A percentile compares a stretch with the other conserved stretches of the same genome.
phyloP scores from a whole-genome alignment of 2,329 filamentous ascomycete genomes.

The Cadophora malorum region DNA sequence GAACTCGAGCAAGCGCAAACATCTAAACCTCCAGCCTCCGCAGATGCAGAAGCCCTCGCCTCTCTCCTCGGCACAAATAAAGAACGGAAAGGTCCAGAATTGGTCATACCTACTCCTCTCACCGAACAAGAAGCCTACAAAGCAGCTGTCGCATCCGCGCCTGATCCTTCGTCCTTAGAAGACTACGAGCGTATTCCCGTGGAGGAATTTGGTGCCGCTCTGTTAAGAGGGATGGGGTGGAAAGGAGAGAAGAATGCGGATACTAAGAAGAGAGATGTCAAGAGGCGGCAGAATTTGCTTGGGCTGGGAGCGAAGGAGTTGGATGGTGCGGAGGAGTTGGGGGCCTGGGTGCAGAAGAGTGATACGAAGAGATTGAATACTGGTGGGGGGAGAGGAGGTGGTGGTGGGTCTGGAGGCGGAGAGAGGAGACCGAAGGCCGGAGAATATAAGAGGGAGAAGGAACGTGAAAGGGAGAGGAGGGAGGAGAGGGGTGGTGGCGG shows the following conservation, averaged over 20 bases:
- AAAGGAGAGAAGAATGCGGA: constrained; percentile 64
- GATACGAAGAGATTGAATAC: constrained; percentile 57
- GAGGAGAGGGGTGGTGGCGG: constrained; percentile 33
- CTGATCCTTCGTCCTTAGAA: constrained; percentile 76
- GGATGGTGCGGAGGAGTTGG: constrained; percentile 73
- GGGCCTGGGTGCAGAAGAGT: constrained; percentile 78
- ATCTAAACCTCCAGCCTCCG: constrained; percentile 47
- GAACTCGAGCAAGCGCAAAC: constrained; percentile 28
- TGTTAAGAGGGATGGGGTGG: constrained; percentile 95
- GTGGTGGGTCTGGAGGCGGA: constrained; percentile 51
- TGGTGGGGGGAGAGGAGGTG: constrained; percentile 44
- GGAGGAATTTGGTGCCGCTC: constrained; percentile 90
- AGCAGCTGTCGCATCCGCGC: constrained; percentile 73
- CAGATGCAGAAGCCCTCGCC: constrained; percentile 70
- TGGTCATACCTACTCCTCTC: constrained; percentile 56
- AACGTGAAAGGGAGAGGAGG: constrained; percentile 41
- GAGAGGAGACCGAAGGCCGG: constrained; percentile 51
- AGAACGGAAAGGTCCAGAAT: constrained; percentile 52
- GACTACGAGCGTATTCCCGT: constrained; percentile 91
- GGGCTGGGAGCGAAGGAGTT: constrained; percentile 89
- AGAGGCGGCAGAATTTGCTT: constrained; percentile 78
- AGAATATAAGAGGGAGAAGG: constrained; percentile 43
- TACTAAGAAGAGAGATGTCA: constrained; percentile 67
- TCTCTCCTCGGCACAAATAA: constrained; percentile 66
- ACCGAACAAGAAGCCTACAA: constrained; percentile 73